Conservation (phyloP, 371 early-diverging fungal species). For the Syncephalastrum sp. region DNA sequence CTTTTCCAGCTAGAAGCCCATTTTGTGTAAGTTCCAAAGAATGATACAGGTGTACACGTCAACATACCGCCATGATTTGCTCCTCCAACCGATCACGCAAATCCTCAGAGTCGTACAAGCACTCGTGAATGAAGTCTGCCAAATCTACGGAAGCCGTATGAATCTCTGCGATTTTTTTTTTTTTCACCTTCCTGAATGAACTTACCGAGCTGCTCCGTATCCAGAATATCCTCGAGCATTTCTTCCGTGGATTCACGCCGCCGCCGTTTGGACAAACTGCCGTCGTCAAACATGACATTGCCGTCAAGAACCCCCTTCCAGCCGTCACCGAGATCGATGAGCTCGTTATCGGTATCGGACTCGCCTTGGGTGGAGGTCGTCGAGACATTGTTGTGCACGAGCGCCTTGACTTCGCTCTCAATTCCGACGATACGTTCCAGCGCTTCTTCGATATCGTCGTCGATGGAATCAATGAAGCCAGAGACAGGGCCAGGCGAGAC, state of each 20-base stretch:
- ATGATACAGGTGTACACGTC: too few relatives aligned
- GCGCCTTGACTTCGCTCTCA: conserved; percentile 30
- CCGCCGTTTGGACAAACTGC: too few relatives aligned
- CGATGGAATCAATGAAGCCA: conserved; percentile 45
- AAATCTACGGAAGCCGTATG: conserved; percentile 10
- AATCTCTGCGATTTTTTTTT: not conserved
- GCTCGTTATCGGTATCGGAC: conserved; percentile 5
- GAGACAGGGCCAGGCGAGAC: conserved; percentile 47
- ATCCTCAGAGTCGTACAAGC: conserved; percentile 27
- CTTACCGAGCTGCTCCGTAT: conserved; percentile 7
- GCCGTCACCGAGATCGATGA: conserved; percentile 48
- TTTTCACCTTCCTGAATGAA: not conserved
- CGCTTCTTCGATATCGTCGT: conserved; percentile 48
- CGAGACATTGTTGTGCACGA: conserved; percentile 7
- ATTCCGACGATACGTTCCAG: conserved; percentile 39
- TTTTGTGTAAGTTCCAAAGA: too few relatives aligned
- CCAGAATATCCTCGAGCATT: not conserved
- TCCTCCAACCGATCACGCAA: conserved; percentile 41
- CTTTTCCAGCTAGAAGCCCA: conserved; percentile 29
- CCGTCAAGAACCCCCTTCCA: conserved; percentile 40
- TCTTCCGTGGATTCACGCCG: too few relatives aligned
- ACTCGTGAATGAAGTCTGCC: conserved; percentile 26
- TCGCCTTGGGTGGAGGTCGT: conserved; percentile 6
- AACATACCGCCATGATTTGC: conserved; percentile 20
- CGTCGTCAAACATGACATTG: conserved; percentile 7